Evolutionary conservation across 306 rosid genomes (phyloP), one percentile per base, ranked within the genome.

Genomic region (Notholithocarpus densiflorus): DNA sequence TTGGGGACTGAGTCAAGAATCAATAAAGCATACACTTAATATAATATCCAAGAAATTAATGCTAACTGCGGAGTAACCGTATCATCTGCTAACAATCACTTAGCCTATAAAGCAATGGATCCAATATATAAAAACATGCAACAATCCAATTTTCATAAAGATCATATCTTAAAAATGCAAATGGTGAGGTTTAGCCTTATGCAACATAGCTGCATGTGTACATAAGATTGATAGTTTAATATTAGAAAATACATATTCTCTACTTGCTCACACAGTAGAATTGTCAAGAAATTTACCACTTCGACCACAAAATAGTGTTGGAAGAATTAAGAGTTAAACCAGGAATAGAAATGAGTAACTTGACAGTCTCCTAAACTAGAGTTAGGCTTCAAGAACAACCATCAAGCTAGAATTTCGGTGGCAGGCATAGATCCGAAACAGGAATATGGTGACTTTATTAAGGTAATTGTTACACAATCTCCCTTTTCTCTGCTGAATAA

Each of bases 401-500:
- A 57, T 45, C 43, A 43, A 27, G 52, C 53, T 26, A 57, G 9
- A 31, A 24, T 17, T 27, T 43, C 5, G 55, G 57, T 37, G 65
- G 48, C 43, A 68, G 54, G 34, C 64, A 80, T 68, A 19, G 6
- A 64, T 27, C 72, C 18, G 15, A n/a, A 68, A 37, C 7, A 40
- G 56, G n/a, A 45, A 18, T 70, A 27, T 21, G 19, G 17, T 20
- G 21, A 68, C 23, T 2, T 4, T 59, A 23, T 19, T 23, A 32
- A 66, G 6, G 45, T 73, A 32, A 77, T 66, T 79, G 68, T 52
- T 51, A 72, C 69, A 62, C 20, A 48, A 18, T 13, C 34, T 76
- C 74, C 19, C 68, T 78, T 66, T 43, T 40, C 75, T 69, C 64
- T 40, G 62, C 52, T 73, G 56, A 32, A 64, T 24, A 77, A 55